These are phyloP conservation scores for Penicillium italicum DNA, from an alignment of 2,329 filamentous ascomycete species.

Conservation along the genomic window DNA sequence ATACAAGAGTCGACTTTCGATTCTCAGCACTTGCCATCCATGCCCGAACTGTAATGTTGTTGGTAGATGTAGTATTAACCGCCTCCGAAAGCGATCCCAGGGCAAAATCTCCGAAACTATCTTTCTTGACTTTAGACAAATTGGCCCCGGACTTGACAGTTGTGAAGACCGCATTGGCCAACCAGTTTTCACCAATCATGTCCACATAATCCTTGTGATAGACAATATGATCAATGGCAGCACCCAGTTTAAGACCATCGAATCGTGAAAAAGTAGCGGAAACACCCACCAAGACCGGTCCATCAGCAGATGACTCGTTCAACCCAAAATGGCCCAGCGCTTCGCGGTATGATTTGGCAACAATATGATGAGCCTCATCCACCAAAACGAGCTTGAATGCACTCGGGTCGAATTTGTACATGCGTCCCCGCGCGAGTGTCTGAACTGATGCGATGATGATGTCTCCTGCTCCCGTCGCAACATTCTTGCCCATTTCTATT, in stretches of 20 bases:
- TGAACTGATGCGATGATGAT: constrained; percentile 90
- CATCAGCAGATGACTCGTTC: constrained; percentile 46
- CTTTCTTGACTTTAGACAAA: constrained; percentile 65
- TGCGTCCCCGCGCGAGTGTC: constrained; percentile 73
- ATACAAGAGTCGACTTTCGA: constrained; percentile 82
- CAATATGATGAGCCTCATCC: constrained; percentile 96
- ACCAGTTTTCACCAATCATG: constrained; percentile 86
- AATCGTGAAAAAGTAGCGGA: constrained; percentile 78
- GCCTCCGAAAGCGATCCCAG: constrained; percentile 70
- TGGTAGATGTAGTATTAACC: constrained; percentile 77
- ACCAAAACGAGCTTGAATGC: constrained; percentile 88
- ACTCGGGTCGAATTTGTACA: constrained; percentile 76
- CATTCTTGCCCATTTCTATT: constrained; percentile 80
- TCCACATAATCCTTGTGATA: constrained; percentile 84
- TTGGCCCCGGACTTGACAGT: constrained; percentile 83
- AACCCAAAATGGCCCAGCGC: constrained; percentile 77
- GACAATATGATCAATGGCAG: constrained; percentile 90
- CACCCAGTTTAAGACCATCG: constrained; percentile 76
- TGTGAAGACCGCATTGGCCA: constrained; percentile 88
- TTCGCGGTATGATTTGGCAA: constrained; percentile 73
- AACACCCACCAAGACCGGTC: constrained; percentile 77
- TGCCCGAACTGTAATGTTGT: constrained; percentile 77
- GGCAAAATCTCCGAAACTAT: constrained; percentile 73
- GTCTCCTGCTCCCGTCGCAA: constrained; percentile 76
- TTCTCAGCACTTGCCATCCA: constrained; percentile 74